Conservation (phyloP, 352 stramenopile genomes). For the Pythium rhizo-oryzae region DNA sequence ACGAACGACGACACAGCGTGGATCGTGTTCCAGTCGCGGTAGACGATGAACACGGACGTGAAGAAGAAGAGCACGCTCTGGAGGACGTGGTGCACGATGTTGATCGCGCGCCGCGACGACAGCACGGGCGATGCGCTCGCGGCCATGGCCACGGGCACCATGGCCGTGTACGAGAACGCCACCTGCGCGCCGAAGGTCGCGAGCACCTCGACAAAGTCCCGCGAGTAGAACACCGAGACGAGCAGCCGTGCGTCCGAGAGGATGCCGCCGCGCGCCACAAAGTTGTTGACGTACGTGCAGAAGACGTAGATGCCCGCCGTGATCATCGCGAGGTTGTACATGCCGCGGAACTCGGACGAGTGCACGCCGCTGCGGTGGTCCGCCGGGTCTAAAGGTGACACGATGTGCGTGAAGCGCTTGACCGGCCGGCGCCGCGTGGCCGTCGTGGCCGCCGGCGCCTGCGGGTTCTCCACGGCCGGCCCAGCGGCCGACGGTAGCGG, state of each 20-base stretch:
- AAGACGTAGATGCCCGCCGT: slow-evolving; percentile 63
- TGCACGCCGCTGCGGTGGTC: slow-evolving; percentile 70
- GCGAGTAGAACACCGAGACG: slow-evolving; percentile 73
- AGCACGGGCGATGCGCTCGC: slow-evolving; percentile 33
- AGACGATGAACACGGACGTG: slow-evolving; percentile 66
- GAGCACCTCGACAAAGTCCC: slow-evolving; percentile 70
- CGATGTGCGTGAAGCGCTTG: slow-evolving; percentile 62
- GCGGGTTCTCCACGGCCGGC: neutral
- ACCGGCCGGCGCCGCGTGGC: slow-evolving; percentile 26
- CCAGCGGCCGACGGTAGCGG: neutral
- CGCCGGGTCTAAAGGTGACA: slow-evolving; percentile 70
- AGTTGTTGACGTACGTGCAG: slow-evolving; percentile 57
- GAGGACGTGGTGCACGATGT: slow-evolving; percentile 70
- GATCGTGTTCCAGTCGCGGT: slow-evolving; percentile 75
- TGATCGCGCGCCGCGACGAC: slow-evolving; percentile 51
- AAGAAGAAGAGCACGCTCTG: slow-evolving; percentile 78
- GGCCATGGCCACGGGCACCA: slow-evolving; percentile 75
- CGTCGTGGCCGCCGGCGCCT: neutral
- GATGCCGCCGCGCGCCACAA: slow-evolving; percentile 54
- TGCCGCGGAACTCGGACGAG: slow-evolving; percentile 73
- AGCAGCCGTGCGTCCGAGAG: slow-evolving; percentile 58
- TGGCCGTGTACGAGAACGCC: slow-evolving; percentile 72
- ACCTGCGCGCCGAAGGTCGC: slow-evolving; percentile 65
- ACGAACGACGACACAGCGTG: slow-evolving; percentile 77
- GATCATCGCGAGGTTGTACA: slow-evolving; percentile 82